Evolutionary conservation across 805 yeast genomes (phyloP).

Genomic region (Blastobotrys terrestris): DNA sequence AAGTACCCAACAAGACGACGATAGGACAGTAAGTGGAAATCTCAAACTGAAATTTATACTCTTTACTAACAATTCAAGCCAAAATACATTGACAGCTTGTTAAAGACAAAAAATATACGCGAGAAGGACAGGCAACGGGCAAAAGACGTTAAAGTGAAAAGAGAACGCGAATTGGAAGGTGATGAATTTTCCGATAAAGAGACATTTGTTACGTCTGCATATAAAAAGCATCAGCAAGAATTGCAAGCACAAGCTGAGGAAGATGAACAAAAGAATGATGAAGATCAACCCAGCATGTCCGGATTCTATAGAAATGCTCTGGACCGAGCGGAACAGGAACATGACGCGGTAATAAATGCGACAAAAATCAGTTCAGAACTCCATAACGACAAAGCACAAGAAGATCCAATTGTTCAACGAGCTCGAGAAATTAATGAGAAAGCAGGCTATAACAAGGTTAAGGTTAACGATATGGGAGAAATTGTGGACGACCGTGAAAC

Average conservation of each 20-base stretch:
- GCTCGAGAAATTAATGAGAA: conserved; percentile 16
- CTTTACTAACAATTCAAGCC: conserved; percentile 14
- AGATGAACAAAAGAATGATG: conserved; percentile 15
- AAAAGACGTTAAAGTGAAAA: conserved; percentile 33
- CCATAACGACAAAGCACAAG: conserved; percentile 5
- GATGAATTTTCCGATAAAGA: conserved; percentile 36
- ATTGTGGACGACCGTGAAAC: conserved; percentile 25
- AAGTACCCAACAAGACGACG: background rate
- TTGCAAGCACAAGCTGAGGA: conserved; percentile 19
- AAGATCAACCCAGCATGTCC: conserved; percentile 11
- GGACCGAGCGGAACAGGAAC: conserved; percentile 17
- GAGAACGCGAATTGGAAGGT: conserved; percentile 38
- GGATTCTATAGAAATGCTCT: conserved; percentile 19
- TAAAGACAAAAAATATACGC: conserved; percentile 41
- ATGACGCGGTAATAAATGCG: conserved; percentile 14
- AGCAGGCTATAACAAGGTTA: conserved; percentile 20
- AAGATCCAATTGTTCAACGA: conserved; percentile 14
- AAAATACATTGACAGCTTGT: conserved; percentile 37
- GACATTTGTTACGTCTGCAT: conserved; percentile 44
- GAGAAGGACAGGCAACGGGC: conserved; percentile 41
- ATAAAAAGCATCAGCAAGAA: conserved; percentile 36
- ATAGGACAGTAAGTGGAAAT: conserved; percentile 8
- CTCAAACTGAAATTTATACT: background rate
- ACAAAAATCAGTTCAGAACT: background rate
- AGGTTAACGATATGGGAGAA: conserved; percentile 24